Conservation (phyloP, 73 alveolate species). For the Paramecium primaurelia region DNA sequence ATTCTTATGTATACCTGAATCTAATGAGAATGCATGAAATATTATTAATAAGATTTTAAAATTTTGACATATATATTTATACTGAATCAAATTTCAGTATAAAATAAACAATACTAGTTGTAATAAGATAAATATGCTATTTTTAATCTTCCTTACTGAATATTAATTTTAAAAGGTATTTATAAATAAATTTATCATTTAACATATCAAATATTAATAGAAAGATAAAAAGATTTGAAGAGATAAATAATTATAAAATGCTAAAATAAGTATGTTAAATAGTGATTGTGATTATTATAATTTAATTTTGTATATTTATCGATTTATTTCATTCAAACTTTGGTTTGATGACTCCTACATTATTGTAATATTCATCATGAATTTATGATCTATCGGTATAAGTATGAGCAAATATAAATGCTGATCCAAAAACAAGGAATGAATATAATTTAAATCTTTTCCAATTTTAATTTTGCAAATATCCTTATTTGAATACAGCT, state of each 20-base stretch:
- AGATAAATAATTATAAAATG: background rate
- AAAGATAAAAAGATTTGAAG: too few species aligned
- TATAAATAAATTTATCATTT: too few species aligned
- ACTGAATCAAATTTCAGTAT: too few species aligned
- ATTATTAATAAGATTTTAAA: too few species aligned
- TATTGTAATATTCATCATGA: slow-evolving; percentile 23
- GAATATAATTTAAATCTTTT: background rate
- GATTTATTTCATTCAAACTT: slow-evolving; percentile 8
- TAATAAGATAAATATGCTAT: too few species aligned
- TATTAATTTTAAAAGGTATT: too few species aligned
- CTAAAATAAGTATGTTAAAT: background rate
- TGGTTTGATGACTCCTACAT: slow-evolving; percentile 9
- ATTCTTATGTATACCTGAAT: too few species aligned
- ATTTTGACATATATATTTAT: too few species aligned
- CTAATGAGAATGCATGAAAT: too few species aligned
- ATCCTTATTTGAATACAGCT: slow-evolving; percentile 15
- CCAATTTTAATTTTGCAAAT: background rate
- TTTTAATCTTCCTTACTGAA: too few species aligned
- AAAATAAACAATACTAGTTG: too few species aligned
- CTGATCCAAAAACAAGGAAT: background rate
- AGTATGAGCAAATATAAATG: background rate
- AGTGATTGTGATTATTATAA: background rate
- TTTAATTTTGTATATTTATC: background rate
- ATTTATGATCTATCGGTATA: slow-evolving; percentile 31
- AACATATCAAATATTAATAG: too few species aligned